These are phyloP conservation scores for Aspergillus calidoustus DNA, from an alignment of 2,329 filamentous ascomycete genomes.

Conservation along the genomic window DNA sequence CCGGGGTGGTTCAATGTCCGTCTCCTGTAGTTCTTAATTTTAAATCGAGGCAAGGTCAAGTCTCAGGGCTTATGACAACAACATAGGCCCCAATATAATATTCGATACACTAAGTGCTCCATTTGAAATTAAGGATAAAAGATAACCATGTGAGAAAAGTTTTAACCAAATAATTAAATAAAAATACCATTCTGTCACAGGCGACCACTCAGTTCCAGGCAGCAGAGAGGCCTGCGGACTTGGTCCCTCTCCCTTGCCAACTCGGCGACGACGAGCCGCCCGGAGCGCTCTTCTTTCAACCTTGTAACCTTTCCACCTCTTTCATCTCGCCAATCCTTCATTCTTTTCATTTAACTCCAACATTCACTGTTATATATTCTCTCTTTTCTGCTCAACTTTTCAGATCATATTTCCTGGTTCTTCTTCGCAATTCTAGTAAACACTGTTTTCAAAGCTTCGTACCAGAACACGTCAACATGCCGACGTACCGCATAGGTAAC, in stretches of 20 bases:
- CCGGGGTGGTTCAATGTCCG: too few species aligned
- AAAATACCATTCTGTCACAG: too few species aligned
- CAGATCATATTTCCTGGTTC: neutral
- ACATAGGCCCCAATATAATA: too few species aligned
- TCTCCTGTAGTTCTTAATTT: too few species aligned
- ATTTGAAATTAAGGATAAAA: too few species aligned
- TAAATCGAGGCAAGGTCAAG: too few species aligned
- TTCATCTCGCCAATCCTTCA: slow-evolving; percentile 7
- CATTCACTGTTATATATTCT: neutral
- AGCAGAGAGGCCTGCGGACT: slow-evolving; percentile 22
- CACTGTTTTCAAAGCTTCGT: neutral
- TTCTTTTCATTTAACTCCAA: slow-evolving; percentile 10
- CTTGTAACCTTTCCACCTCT: neutral
- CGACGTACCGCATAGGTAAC: slow-evolving; percentile 18
- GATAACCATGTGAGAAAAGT: too few species aligned
- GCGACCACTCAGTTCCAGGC: neutral
- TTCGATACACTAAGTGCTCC: too few species aligned
- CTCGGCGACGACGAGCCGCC: neutral
- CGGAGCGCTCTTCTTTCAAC: slow-evolving; percentile 9
- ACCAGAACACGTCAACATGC: slow-evolving; percentile 10
- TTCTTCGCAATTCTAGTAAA: neutral
- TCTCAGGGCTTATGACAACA: too few species aligned
- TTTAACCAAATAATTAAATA: too few species aligned
- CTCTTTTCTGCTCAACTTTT: neutral
- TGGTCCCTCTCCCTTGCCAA: slow-evolving; percentile 22